Conservation (phyloP, 805 yeast genomes). For the Metschnikowia reukaufii region DNA sequence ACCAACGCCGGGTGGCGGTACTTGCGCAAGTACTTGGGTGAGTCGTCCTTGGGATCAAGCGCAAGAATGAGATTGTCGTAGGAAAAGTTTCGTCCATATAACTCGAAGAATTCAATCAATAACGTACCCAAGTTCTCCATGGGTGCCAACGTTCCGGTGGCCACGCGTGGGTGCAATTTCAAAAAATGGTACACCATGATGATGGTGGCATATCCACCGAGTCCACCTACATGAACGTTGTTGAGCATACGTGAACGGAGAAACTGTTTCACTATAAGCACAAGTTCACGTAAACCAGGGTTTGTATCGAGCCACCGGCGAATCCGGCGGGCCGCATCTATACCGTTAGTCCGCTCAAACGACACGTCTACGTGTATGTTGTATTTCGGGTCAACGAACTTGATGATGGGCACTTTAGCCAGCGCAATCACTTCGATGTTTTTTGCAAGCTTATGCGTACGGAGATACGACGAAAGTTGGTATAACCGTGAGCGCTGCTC, state of each 20-base stretch:
- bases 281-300: slow-evolving; percentile 82
- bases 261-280: slow-evolving; percentile 81
- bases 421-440: slow-evolving; percentile 82
- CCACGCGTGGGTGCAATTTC: slow-evolving; percentile 72
- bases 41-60: slow-evolving; percentile 51
- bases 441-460: slow-evolving; percentile 60
- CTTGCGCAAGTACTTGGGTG: slow-evolving; percentile 62
- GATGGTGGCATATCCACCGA: slow-evolving; percentile 93
- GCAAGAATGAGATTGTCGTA: slow-evolving; percentile 76
- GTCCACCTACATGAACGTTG: slow-evolving; percentile 88
- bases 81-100: slow-evolving; percentile 87
- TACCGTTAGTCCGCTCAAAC: slow-evolving; percentile 80
- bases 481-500: slow-evolving; percentile 67
- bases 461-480: slow-evolving; percentile 68
- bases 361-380: slow-evolving; percentile 84
- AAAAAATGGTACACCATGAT: slow-evolving; percentile 81
- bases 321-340: slow-evolving; percentile 78
- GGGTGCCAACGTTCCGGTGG: slow-evolving; percentile 65
- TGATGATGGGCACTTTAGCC: slow-evolving; percentile 93
- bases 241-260: slow-evolving; percentile 73
- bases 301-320: slow-evolving; percentile 68
- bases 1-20: slow-evolving; percentile 50
- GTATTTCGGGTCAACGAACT: slow-evolving; percentile 73
- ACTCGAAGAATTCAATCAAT: slow-evolving; percentile 86
- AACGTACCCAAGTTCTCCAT: slow-evolving; percentile 80